Percentiles rank a stretch among this genome's conserved stretches.
These are phyloP conservation scores for Termitomyces sp. DNA, from an alignment of 768 basidiomycete genomes.

Conservation along the genomic window DNA sequence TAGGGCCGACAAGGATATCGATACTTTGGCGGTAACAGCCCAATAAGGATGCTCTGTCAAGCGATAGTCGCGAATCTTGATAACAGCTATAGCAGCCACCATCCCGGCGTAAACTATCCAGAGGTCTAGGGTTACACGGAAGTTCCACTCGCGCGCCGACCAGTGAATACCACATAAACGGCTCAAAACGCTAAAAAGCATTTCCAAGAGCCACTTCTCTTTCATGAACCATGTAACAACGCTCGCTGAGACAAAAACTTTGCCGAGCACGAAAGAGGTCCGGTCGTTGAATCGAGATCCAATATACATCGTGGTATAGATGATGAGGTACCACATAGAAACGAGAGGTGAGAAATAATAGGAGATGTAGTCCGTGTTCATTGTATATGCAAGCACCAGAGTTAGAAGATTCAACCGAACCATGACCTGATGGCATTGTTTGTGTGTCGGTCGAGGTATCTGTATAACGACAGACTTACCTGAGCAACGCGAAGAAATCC, in stretches of 20 bases:
- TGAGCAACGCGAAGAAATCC: slow-evolving; percentile 72
- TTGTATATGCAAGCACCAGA: slow-evolving; percentile 76
- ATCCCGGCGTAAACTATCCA: slow-evolving; percentile 89
- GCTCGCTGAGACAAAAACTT: slow-evolving; percentile 62
- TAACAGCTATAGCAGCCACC: slow-evolving; percentile 65
- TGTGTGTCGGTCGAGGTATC: slow-evolving; percentile 1
- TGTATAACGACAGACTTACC: slow-evolving; percentile 30
- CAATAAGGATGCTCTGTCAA: slow-evolving; percentile 69
- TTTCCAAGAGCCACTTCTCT: slow-evolving; percentile 56
- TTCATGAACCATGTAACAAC: slow-evolving; percentile 64
- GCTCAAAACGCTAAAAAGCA: slow-evolving; percentile 57
- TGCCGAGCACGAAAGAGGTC: slow-evolving; percentile 59
- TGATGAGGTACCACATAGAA: slow-evolving; percentile 85
- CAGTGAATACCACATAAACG: slow-evolving; percentile 72
- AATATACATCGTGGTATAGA: slow-evolving; percentile 73
- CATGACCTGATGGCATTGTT: slow-evolving; percentile 44
- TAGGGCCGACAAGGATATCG: slow-evolving; percentile 45
- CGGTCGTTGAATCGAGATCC: slow-evolving; percentile 74
- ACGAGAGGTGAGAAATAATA: slow-evolving; percentile 92
- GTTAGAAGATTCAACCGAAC: slow-evolving; percentile 84
- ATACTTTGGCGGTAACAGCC: slow-evolving; percentile 44
- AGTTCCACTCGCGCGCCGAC: slow-evolving; percentile 84
- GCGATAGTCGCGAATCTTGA: slow-evolving; percentile 71
- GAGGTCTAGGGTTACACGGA: slow-evolving; percentile 84
- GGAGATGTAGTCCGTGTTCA: slow-evolving; percentile 89